A percentile compares a stretch with the other conserved stretches of the same genome.
These are phyloP conservation scores for Calocera viscosa DNA, from an alignment of 768 basidiomycete genomes.

Conservation along the genomic window DNA sequence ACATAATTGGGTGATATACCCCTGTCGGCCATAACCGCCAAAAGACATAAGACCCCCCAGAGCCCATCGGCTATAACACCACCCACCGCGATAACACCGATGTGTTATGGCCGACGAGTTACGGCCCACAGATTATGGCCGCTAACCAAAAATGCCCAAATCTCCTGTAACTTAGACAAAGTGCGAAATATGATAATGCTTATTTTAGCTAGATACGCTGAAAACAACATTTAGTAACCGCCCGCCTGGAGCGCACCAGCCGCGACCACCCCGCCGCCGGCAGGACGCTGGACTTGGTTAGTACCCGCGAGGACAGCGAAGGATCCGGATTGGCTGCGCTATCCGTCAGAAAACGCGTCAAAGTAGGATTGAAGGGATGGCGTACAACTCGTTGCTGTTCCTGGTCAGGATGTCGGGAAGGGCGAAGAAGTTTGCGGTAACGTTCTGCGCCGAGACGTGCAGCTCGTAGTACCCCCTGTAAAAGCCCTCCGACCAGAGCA, in stretches of 20 bases:
- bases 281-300: constrained; percentile 39
- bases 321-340: not conserved
- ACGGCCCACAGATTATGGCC: no score
- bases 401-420: constrained; percentile 36
- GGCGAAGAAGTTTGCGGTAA: constrained; percentile 44
- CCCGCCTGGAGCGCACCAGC: constrained; percentile 34
- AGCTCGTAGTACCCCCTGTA: constrained; percentile 50
- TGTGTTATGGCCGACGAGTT: no score
- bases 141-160: no score
- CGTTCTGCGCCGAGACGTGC: constrained; percentile 33
- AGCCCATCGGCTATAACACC: no score
- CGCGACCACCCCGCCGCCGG: constrained; percentile 35
- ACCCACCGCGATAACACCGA: no score
- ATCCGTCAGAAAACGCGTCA: constrained; percentile 15
- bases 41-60: no score
- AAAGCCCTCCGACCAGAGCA: constrained; percentile 51
- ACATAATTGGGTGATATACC: no score
- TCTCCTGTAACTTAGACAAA: no score
- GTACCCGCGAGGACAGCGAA: constrained; percentile 26
- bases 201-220: not conserved
- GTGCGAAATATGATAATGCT: not conserved
- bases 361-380: constrained; percentile 35
- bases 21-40: no score
- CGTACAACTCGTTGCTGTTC: constrained; percentile 35
- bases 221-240: not conserved